A percentile compares a stretch with the other conserved stretches of the same genome.
Conservation (phyloP, 192 early-diverging fungal genomes). For the Oehlia diaphana region DNA sequence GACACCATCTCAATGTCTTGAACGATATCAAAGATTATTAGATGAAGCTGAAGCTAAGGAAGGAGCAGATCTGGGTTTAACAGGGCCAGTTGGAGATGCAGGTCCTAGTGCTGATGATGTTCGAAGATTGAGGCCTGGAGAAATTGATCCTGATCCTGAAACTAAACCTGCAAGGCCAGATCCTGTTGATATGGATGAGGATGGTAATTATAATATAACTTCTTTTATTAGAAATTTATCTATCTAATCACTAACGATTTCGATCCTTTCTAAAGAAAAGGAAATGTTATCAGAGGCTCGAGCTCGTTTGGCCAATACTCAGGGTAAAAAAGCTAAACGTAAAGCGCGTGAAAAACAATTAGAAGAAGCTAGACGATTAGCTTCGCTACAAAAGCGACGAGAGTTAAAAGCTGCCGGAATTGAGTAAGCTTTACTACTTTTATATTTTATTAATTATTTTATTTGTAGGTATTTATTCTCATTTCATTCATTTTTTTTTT, state of each 20-base stretch:
- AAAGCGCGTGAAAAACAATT: slow-evolving; percentile 98
- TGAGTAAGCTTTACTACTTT: slow-evolving; percentile 47
- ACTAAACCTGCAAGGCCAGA: slow-evolving; percentile 96
- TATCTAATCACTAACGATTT: background rate
- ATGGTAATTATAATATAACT: slow-evolving; percentile 42
- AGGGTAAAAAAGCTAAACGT: slow-evolving; percentile 98
- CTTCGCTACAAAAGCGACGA: slow-evolving; percentile 88
- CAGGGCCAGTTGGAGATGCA: slow-evolving; percentile 67
- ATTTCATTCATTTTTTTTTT: slow-evolving; percentile 1
- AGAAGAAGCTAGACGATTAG: slow-evolving; percentile 90
- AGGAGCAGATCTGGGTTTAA: slow-evolving; percentile 61
- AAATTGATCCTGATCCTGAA: slow-evolving; percentile 97
- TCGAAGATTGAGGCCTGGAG: slow-evolving; percentile 84
- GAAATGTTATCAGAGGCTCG: slow-evolving; percentile 99
- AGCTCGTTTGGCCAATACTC: slow-evolving; percentile 97
- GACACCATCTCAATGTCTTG: slow-evolving; percentile 94
- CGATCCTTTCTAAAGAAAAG: slow-evolving; percentile 66
- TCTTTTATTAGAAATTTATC: background rate
- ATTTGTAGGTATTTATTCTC: background rate
- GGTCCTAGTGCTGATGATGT: slow-evolving; percentile 86
- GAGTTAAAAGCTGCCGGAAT: slow-evolving; percentile 99
- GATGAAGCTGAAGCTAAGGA: slow-evolving; percentile 94
- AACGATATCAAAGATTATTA: slow-evolving; percentile 91
- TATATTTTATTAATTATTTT: background rate
- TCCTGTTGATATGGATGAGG: slow-evolving; percentile 99